Evolutionary conservation across 768 basidiomycete genomes (phyloP).

Genomic region (Termitomyces sp.): DNA sequence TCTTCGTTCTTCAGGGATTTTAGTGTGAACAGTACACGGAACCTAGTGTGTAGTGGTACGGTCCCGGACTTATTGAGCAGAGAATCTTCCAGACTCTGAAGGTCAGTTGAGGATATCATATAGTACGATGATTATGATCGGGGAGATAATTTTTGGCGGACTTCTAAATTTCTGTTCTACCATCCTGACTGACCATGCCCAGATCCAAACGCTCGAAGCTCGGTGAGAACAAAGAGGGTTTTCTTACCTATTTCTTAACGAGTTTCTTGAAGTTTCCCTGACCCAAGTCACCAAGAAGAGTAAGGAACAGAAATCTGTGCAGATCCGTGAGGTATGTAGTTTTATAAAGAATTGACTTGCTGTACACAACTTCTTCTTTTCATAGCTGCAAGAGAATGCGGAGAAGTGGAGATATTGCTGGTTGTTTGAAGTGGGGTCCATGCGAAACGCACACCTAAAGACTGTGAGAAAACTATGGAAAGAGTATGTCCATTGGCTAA

Average conservation of each 20-base stretch:
- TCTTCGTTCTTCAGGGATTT: conserved; percentile 77
- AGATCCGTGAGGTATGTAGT: conserved; percentile 69
- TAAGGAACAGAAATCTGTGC: conserved; percentile 79
- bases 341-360: background rate
- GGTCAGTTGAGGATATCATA: conserved; percentile 42
- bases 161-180: conserved; percentile 32
- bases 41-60: conserved; percentile 79
- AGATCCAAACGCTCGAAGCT: conserved; percentile 86
- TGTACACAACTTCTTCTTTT: conserved; percentile 1
- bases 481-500: conserved; percentile 47
- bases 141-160: conserved; percentile 39
- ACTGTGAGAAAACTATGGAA: conserved; percentile 93
- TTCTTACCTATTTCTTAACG: conserved; percentile 3
- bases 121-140: conserved; percentile 16
- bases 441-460: conserved; percentile 93
- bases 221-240: conserved; percentile 43
- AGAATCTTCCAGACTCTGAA: conserved; percentile 62
- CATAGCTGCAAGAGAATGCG: conserved; percentile 71
- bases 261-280: conserved; percentile 62
- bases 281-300: conserved; percentile 95
- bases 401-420: conserved; percentile 96
- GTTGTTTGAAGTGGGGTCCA: conserved; percentile 92
- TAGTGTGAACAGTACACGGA: conserved; percentile 87
- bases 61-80: conserved; percentile 74
- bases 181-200: conserved; percentile 54